Conservation (phyloP, 2,329 filamentous ascomycete species). For the Cercospora janseana region DNA sequence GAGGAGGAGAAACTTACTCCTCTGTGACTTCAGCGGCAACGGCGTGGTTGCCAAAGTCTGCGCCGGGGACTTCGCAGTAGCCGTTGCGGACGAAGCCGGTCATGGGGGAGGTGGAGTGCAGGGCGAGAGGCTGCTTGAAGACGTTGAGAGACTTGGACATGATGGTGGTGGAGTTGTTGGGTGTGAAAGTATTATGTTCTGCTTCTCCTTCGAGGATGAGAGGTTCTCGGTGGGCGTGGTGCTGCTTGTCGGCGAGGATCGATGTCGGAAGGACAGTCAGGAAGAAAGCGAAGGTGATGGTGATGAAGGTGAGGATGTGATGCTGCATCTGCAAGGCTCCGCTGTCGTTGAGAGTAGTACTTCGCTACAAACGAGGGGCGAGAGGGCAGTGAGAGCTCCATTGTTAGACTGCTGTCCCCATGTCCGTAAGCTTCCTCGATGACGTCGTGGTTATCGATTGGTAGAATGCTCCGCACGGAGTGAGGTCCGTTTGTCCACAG, state of each 20-base stretch:
- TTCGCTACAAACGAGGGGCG: neutral
- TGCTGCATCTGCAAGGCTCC: neutral
- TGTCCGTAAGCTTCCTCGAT: neutral
- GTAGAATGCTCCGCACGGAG: neutral
- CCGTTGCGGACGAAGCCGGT: slow-evolving; percentile 63
- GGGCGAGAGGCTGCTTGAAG: slow-evolving; percentile 57
- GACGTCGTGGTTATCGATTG: neutral
- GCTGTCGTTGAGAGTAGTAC: neutral
- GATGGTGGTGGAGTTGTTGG: slow-evolving; percentile 19
- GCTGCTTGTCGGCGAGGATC: neutral
- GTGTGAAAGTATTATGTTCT: slow-evolving; percentile 8
- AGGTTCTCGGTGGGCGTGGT: slow-evolving; percentile 12
- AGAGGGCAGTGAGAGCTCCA: no score
- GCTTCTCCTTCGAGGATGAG: neutral
- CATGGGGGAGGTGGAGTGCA: slow-evolving; percentile 58
- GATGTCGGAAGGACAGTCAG: neutral
- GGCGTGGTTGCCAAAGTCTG: slow-evolving; percentile 60
- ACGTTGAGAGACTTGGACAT: slow-evolving; percentile 47
- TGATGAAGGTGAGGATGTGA: neutral
- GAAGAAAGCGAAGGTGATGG: neutral
- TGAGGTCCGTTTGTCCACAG: neutral
- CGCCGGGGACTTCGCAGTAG: slow-evolving; percentile 56
- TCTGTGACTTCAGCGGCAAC: slow-evolving; percentile 59
- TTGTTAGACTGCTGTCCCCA: neutral
- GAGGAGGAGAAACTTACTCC: slow-evolving; percentile 27